Evolutionary conservation across 1,139 yeast genomes (phyloP).

Genomic region (Protomyces gravidus): DNA sequence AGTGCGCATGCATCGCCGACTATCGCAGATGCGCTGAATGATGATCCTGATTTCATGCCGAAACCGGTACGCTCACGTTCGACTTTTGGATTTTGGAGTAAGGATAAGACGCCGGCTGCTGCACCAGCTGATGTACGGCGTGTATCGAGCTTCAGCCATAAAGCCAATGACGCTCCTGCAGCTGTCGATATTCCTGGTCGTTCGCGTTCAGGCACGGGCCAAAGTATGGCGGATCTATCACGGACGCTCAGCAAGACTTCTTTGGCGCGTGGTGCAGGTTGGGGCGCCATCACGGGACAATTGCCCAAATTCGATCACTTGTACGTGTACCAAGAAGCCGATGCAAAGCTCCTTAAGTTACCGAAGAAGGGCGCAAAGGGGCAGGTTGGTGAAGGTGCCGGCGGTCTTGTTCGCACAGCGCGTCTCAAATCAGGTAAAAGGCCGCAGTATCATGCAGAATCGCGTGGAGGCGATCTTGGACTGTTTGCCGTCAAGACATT

Average conservation of each 20-base stretch:
- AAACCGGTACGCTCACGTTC: not conserved
- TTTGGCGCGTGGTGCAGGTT: constrained; percentile 14
- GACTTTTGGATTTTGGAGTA: not conserved
- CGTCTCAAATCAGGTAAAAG: constrained; percentile 19
- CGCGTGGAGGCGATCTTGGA: constrained; percentile 28
- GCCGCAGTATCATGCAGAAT: constrained; percentile 16
- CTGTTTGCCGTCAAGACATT: constrained; percentile 71
- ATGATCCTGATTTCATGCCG: not conserved
- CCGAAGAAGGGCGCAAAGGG: constrained; percentile 10
- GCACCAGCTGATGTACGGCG: not conserved
- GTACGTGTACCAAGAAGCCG: constrained; percentile 22
- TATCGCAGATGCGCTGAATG: not conserved
- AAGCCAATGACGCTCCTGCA: not conserved
- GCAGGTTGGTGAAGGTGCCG: constrained; percentile 29
- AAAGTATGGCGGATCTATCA: constrained; percentile 12
- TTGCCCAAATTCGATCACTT: constrained; percentile 16
- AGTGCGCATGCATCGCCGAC: not conserved
- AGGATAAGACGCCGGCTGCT: not conserved
- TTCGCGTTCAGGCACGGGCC: not conserved
- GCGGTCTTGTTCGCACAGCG: constrained; percentile 27
- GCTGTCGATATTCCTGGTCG: not conserved
- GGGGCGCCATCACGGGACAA: constrained; percentile 14
- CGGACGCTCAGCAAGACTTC: constrained; percentile 24
- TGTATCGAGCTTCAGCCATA: not conserved
- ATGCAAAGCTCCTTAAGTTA: constrained; percentile 17